phyloP scores from a whole-genome alignment of 257 asterid genomes.

The Solanum gracilifrons region DNA sequence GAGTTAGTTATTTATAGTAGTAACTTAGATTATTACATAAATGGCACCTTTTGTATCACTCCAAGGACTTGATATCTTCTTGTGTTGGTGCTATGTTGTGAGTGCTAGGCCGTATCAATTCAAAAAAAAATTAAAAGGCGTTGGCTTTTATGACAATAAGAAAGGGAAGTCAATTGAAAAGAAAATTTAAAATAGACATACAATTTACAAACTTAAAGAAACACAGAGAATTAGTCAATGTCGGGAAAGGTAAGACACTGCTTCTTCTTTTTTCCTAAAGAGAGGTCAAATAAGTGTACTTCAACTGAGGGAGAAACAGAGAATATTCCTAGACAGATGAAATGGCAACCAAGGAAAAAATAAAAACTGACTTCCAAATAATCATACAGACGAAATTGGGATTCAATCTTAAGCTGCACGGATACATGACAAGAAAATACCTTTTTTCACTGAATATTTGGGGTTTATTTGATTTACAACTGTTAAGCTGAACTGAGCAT shows the following conservation, averaged over 20 bases:
- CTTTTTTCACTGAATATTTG: constrained; percentile 65
- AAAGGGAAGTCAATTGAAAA: neutral
- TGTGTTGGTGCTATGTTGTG: neutral
- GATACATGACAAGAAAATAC: constrained; percentile 21
- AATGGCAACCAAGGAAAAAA: neutral
- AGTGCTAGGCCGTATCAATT: neutral
- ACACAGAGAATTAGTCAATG: neutral
- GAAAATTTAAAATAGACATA: neutral
- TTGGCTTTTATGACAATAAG: neutral
- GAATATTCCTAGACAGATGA: neutral
- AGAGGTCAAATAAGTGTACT: neutral
- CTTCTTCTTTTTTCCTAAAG: neutral
- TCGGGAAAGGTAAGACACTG: neutral
- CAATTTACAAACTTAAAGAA: neutral
- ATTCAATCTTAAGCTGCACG: neutral
- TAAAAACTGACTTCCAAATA: neutral
- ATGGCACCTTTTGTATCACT: neutral
- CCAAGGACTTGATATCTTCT: neutral
- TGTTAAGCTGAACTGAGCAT: constrained; percentile 89
- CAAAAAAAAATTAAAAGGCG: neutral
- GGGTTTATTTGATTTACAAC: constrained; percentile 64
- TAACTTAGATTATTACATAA: neutral
- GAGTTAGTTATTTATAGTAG: neutral
- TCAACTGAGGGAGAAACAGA: neutral
- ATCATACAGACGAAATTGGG: neutral